Base-by-base conservation (phyloP, 1,284 basidiomycete genomes). In the Rhodotorula sp. region DNA sequence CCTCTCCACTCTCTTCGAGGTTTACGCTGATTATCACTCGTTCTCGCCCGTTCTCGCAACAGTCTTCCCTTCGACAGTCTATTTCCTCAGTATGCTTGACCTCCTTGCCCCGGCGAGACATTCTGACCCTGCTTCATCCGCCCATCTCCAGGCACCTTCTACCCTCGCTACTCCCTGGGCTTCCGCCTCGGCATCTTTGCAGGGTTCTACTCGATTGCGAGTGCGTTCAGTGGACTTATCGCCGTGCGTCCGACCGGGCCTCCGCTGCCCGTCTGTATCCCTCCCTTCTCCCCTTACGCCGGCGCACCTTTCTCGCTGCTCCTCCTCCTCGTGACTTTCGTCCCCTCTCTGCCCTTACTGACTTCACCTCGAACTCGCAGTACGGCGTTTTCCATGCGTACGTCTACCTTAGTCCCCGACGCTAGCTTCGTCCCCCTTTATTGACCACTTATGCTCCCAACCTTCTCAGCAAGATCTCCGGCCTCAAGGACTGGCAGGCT, bases 131-230 rank as follows among this genome's bases (percentile, higher is more conserved):
- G 13, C 32, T 22, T 19, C 25, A 25, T 37, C 27, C 55, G 4
- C 36, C 9, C 9, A 12, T 64, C 19, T 48, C 72, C n/a, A 63
- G 44, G 58, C 10, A 64, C 63, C 0, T 65, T 62, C 29, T 75
- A 75, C 56, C 39, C 64, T 17, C 29, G 71, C 22, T 72, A 66
- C 46, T 41, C 60, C 36, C 56, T 75, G 1, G 73, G 67, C 1
- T 60, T 67, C 39, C 62, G 73, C 10, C 39, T 75, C 50, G 71
- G 67, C 17, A n/a, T 75, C 17, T 72, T 75, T 37, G 66, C 67
- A 41, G 67, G 66, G 15, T 29, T 32, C 48, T 50, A 50, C 48
- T 50, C 48, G 48, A 50, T 50, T 50, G 48, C 48, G 27, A n/a
- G 25, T 8, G 48, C 48, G 5, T 50, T 50, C 48, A 17, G 13